Percentiles rank a stretch among this genome's conserved stretches.
Evolutionary conservation across 1,284 basidiomycete genomes (phyloP).

Genomic region (Ustilago trichophora): DNA sequence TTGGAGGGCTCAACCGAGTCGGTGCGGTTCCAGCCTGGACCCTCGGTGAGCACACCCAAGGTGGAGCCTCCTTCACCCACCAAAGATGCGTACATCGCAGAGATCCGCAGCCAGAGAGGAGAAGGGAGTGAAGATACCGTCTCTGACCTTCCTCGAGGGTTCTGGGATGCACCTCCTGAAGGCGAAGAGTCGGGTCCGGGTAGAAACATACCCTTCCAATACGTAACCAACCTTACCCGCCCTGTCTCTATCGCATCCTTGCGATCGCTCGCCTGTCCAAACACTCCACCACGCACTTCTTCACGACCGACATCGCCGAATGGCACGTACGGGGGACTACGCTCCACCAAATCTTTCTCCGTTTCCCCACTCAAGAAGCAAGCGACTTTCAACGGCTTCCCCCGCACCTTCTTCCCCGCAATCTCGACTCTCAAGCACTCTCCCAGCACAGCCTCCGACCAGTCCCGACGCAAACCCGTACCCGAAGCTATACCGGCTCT

Average conservation of each 20-base stretch:
- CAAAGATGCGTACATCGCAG: constrained; percentile 7
- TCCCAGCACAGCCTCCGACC: constrained; percentile 9
- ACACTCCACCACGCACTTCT: constrained; percentile 31
- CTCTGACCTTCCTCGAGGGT: constrained; percentile 3
- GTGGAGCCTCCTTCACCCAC: constrained; percentile 26
- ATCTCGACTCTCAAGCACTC: constrained; percentile 13
- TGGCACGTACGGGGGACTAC: constrained; percentile 14
- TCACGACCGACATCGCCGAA: constrained; percentile 22
- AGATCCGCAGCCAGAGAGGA: constrained; percentile 4
- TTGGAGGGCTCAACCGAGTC: constrained; percentile 20
- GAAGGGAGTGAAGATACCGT: constrained; percentile 29
- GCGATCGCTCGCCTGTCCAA: constrained; percentile 27
- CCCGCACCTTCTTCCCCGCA: constrained; percentile 16
- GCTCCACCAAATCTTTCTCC: constrained; percentile 22
- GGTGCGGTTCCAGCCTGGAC: constrained; percentile 24
- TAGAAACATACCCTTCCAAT: constrained; percentile 26
- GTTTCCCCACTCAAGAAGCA: constrained; percentile 19
- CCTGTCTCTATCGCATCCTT: constrained; percentile 38
- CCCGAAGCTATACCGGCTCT: constrained; percentile 19
- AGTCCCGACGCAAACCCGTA: constrained; percentile 8
- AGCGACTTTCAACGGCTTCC: constrained; percentile 37
- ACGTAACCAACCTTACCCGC: constrained; percentile 30
- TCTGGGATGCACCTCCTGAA: constrained; percentile 17
- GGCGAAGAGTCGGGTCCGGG: constrained; percentile 1
- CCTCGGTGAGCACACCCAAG: constrained; percentile 19